Evolutionary conservation across 73 alveolate genomes (phyloP).

Genomic region (Blepharisma stoltei): DNA sequence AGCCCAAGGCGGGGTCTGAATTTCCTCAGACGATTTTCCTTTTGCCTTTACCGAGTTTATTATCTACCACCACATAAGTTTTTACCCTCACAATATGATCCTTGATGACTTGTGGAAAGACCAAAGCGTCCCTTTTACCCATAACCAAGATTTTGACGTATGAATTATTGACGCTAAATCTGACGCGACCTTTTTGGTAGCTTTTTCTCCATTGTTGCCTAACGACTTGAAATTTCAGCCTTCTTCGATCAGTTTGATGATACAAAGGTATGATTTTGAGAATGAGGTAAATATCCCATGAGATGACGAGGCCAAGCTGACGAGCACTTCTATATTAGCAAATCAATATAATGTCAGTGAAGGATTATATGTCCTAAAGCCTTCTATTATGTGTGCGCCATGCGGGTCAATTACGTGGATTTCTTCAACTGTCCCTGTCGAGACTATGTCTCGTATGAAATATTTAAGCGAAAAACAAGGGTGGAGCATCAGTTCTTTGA

Average conservation of each 20-base stretch:
- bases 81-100: constrained; percentile 45
- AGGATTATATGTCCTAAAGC: not conserved
- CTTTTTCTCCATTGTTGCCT: constrained; percentile 19
- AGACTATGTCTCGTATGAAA: constrained; percentile 13
- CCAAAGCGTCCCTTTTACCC: constrained; percentile 39
- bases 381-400: not conserved
- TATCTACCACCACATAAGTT: constrained; percentile 61
- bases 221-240: not conserved
- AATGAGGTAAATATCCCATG: not conserved
- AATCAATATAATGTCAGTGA: not conserved
- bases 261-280: constrained; percentile 22
- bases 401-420: constrained; percentile 6
- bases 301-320: not conserved
- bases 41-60: constrained; percentile 56
- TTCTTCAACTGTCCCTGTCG: not conserved
- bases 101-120: constrained; percentile 53
- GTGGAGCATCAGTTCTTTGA: not conserved
- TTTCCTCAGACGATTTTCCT: constrained; percentile 67
- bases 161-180: not conserved
- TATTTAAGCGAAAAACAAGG: not conserved
- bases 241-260: not conserved
- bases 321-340: constrained; percentile 6
- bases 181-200: not conserved
- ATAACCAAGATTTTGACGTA: constrained; percentile 42
- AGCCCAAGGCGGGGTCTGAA: constrained; percentile 86